Conservation (phyloP, 176 grass and related monocot genomes). For the Lolium perenne region DNA sequence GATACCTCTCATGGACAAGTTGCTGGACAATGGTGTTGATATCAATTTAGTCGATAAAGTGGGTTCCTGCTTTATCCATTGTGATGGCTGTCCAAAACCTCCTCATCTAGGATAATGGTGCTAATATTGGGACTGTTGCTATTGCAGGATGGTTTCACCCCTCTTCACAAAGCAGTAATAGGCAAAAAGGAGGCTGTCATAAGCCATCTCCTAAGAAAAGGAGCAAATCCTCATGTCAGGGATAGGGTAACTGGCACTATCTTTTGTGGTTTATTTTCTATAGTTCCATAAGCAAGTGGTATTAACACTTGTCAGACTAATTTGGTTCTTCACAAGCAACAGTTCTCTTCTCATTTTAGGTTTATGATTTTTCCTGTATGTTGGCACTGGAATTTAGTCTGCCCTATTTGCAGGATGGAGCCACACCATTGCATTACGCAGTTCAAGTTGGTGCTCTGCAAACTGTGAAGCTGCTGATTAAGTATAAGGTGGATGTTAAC, state of each 20-base stretch:
- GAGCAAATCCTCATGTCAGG: constrained; percentile 82
- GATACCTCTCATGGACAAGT: constrained; percentile 85
- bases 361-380: neutral
- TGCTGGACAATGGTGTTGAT: constrained; percentile 69
- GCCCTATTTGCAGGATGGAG: constrained; percentile 65
- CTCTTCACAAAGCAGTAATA: constrained; percentile 84
- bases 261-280: constrained; percentile 11
- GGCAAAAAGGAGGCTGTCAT: constrained; percentile 97
- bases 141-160: constrained; percentile 79
- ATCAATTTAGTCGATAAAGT: constrained; percentile 63
- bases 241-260: constrained; percentile 60
- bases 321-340: neutral
- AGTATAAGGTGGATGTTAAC: constrained; percentile 88
- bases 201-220: constrained; percentile 87
- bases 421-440: constrained; percentile 82
- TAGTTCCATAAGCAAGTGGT: neutral
- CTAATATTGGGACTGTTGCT: constrained; percentile 32
- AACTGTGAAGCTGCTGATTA: constrained; percentile 86
- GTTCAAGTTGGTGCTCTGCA: constrained; percentile 92
- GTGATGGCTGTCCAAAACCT: neutral
- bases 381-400: constrained; percentile 30
- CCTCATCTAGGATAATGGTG: neutral
- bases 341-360: neutral
- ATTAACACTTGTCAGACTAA: neutral
- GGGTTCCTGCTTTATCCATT: neutral